Evolutionary conservation across 805 yeast species (phyloP).

Genomic region (Candida insectalens): DNA sequence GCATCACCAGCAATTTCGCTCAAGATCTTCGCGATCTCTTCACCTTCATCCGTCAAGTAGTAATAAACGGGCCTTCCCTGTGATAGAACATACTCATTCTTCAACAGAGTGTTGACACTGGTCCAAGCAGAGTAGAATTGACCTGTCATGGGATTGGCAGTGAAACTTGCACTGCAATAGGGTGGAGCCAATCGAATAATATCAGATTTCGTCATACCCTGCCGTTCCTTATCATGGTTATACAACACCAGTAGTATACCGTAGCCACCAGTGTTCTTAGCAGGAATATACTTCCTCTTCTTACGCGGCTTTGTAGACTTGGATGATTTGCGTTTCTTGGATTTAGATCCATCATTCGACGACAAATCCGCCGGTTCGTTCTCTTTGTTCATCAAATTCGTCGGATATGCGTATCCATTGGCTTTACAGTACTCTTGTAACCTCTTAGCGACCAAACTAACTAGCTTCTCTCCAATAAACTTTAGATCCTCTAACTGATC

Average conservation of each 20-base stretch:
- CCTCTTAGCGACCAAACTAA: slow-evolving; percentile 36
- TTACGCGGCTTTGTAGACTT: not conserved
- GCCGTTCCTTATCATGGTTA: slow-evolving; percentile 33
- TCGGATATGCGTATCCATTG: slow-evolving; percentile 38
- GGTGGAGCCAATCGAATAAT: slow-evolving; percentile 43
- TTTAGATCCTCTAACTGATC: slow-evolving; percentile 48
- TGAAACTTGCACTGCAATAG: slow-evolving; percentile 50
- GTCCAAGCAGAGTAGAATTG: slow-evolving; percentile 73
- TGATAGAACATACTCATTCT: slow-evolving; percentile 46
- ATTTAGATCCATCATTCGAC: not conserved
- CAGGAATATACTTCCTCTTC: slow-evolving; percentile 47
- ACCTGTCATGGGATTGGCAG: slow-evolving; percentile 46
- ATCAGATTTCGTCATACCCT: slow-evolving; percentile 58
- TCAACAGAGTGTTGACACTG: slow-evolving; percentile 51
- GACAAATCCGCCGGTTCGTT: slow-evolving; percentile 1
- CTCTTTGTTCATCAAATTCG: slow-evolving; percentile 4
- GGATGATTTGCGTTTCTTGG: not conserved
- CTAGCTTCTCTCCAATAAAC: slow-evolving; percentile 66
- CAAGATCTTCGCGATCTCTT: slow-evolving; percentile 48
- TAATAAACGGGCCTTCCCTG: slow-evolving; percentile 53
- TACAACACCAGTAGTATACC: slow-evolving; percentile 61
- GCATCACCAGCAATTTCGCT: slow-evolving; percentile 11
- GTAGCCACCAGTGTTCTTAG: slow-evolving; percentile 72
- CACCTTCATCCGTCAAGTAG: slow-evolving; percentile 62
- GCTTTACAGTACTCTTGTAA: slow-evolving; percentile 48